Conservation (phyloP, 768 basidiomycete species). For the Strobilomyces dryophilus region DNA sequence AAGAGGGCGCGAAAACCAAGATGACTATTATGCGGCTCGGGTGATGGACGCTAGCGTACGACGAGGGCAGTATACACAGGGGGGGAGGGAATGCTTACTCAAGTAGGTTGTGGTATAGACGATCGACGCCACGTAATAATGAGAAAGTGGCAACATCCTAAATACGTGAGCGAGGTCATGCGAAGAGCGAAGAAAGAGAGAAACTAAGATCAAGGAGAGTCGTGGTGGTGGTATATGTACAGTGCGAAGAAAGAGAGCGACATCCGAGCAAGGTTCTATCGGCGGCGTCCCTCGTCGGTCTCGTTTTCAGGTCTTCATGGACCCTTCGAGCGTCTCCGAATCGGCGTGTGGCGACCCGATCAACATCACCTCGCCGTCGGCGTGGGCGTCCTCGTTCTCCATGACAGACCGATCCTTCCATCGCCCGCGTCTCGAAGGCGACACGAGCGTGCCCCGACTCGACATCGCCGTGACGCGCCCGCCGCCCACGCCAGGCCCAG, state of each 20-base stretch:
- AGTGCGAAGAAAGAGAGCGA: too few species aligned
- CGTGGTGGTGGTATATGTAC: neutral
- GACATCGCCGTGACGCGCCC: neutral
- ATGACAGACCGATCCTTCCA: neutral
- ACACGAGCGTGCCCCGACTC: neutral
- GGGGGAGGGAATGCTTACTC: too few species aligned
- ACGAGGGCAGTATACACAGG: too few species aligned
- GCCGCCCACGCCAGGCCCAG: neutral
- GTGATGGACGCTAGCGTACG: too few species aligned
- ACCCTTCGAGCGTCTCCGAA: neutral
- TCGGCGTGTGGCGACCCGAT: slow-evolving; percentile 13
- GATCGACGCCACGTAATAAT: neutral
- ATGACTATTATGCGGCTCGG: too few species aligned
- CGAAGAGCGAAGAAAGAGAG: neutral
- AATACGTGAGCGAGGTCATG: neutral
- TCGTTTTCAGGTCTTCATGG: neutral
- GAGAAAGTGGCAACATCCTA: too few species aligned
- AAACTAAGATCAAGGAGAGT: too few species aligned
- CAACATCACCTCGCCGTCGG: slow-evolving; percentile 12
- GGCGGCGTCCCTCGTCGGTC: too few species aligned
- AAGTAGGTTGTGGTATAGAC: neutral
- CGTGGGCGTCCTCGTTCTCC: neutral
- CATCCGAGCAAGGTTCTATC: too few species aligned
- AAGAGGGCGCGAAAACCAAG: too few species aligned
- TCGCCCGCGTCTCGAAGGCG: neutral